These are phyloP conservation scores for Endocalyx cinctus DNA, from an alignment of 2,329 filamentous ascomycete genomes.

Conservation along the genomic window DNA sequence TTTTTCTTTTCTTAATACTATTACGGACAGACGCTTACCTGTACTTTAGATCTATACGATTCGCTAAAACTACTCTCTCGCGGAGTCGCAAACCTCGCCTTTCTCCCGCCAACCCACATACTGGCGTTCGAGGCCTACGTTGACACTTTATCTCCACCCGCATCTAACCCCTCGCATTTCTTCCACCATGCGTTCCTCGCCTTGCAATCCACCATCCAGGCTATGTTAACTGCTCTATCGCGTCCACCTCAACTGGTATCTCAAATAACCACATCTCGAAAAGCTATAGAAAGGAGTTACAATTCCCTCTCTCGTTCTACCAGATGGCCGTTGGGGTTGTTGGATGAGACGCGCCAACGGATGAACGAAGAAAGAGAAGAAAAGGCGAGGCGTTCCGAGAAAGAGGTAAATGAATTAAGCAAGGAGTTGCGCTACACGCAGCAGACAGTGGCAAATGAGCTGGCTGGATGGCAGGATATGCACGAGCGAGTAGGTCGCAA, in stretches of 20 bases:
- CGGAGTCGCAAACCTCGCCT: conserved; percentile 52
- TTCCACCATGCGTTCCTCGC: conserved; percentile 76
- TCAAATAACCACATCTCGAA: conserved; percentile 68
- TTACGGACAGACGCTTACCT: not conserved
- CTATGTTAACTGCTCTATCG: conserved; percentile 73
- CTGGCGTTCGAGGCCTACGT: conserved; percentile 70
- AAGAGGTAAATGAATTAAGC: conserved; percentile 69
- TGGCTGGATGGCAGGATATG: conserved; percentile 92
- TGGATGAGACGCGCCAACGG: conserved; percentile 83
- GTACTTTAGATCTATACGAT: conserved; percentile 59
- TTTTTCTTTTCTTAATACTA: not conserved
- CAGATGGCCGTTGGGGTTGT: conserved; percentile 73
- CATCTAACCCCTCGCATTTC: conserved; percentile 66
- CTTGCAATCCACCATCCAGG: conserved; percentile 78
- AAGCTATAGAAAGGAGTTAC: conserved; percentile 72
- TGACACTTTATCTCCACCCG: conserved; percentile 57
- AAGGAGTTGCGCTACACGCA: conserved; percentile 87
- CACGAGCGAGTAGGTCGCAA: conserved; percentile 72
- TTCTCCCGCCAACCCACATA: conserved; percentile 64
- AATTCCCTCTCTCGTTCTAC: conserved; percentile 69
- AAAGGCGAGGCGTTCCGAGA: conserved; percentile 64
- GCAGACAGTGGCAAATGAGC: conserved; percentile 83
- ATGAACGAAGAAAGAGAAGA: conserved; percentile 81
- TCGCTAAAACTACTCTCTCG: conserved; percentile 53
- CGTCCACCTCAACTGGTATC: conserved; percentile 74